Percentiles rank a stretch among this genome's conserved stretches.
Conservation (phyloP, 2,329 filamentous ascomycete species). For the Taxawa tesnikishii region DNA sequence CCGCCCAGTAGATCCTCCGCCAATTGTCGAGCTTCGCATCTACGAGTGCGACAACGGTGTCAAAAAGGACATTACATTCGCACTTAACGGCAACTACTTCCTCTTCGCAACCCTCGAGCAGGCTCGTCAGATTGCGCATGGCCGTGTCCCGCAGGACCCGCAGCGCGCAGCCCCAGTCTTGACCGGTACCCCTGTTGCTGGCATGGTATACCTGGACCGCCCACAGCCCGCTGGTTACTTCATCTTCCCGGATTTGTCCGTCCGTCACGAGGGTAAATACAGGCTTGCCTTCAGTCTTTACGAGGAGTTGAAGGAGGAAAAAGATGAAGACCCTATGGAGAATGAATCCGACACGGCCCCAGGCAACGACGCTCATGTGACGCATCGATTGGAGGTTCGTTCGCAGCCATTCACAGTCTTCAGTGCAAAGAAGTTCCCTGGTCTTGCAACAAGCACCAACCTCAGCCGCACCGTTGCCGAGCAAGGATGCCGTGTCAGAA, state of each 20-base stretch:
- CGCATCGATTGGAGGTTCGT: constrained; percentile 82
- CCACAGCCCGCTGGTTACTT: constrained; percentile 77
- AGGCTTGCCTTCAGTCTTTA: constrained; percentile 85
- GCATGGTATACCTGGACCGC: constrained; percentile 90
- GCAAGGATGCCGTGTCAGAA: constrained; percentile 92
- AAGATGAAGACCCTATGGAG: constrained; percentile 56
- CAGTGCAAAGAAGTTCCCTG: constrained; percentile 98
- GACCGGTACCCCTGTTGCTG: constrained; percentile 87
- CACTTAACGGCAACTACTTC: constrained; percentile 96
- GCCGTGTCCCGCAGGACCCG: constrained; percentile 53
- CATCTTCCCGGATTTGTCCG: constrained; percentile 92
- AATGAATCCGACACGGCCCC: constrained; percentile 21
- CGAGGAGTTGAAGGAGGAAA: constrained; percentile 78
- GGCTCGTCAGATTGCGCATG: constrained; percentile 70
- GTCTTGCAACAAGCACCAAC: constrained; percentile 75
- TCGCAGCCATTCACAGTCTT: constrained; percentile 78
- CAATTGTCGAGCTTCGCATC: constrained; percentile 82
- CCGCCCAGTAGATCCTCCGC: constrained; percentile 84
- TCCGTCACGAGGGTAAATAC: constrained; percentile 90
- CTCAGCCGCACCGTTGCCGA: constrained; percentile 87
- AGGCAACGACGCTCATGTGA: constrained; percentile 48
- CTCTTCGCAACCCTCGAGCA: constrained; percentile 86
- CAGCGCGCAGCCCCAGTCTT: constrained; percentile 68
- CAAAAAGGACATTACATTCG: constrained; percentile 56
- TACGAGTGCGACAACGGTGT: constrained; percentile 54